Base-by-base conservation (phyloP, 805 yeast genomes). In the Metschnikowia drakensbergensis region DNA sequence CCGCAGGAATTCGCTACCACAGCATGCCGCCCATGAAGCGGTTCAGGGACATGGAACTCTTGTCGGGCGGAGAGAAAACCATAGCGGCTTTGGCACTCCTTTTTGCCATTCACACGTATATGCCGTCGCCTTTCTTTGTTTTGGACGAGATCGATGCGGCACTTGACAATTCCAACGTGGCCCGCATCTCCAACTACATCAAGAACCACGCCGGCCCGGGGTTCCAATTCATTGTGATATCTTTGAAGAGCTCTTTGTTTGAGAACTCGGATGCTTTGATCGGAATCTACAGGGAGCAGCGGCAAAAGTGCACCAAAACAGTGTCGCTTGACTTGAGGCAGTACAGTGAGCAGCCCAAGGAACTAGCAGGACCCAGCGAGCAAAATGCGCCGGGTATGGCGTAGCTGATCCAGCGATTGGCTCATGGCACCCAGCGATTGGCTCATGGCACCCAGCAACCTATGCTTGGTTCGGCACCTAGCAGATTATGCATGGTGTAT, bases 131-230 rank as follows among this genome's bases (percentile, higher is more conserved):
- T 30, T 94, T 94, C 63, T 92, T 94, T 63, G 96, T 94, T 0
- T 71, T 94, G 37, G 99, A 94, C 65, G 99, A 94, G 67, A 90
- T 94, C n/a, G 99, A 94, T 69, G 98, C 99, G 0, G 98, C 98
- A 0, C 76, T 94, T 50, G 99, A 94, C 66, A 84, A 87, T 51
- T 82, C 88, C 25, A 94, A 94, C 60, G 97, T 94, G 25, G 81
- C 80, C 46, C 81, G 82, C 59, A 83, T 94, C 49, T 97, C 97
- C n/a, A 82, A 81, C 50, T 94, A 91, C 62, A 88, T 94, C 51
- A 77, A 77, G 44, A 79, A 77, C 51, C 83, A 86, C 57, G 83
- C 92, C 2, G 85, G 88, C 26, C 86, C 89, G 1, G 76, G 80
- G 37, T 82, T 88, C 64, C 99, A 94, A 62, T 89, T 92, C 59